Conservation (phyloP, 257 asterid genomes). For the Buddleja alternifolia region DNA sequence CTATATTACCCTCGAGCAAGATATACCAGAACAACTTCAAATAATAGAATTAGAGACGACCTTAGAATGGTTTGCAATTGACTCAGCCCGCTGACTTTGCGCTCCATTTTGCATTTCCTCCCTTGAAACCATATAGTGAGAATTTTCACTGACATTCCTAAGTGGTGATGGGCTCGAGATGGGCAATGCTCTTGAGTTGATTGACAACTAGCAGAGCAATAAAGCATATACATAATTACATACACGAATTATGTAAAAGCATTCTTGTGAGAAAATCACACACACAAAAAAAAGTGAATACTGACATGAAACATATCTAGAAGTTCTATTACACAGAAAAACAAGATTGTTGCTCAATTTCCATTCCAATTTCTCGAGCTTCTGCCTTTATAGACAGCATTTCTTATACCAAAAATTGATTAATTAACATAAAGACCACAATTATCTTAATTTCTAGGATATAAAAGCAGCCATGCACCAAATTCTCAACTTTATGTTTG, state of each 20-base stretch:
- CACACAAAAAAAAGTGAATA: background rate
- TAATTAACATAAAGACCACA: background rate
- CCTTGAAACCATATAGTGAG: conserved; percentile 23
- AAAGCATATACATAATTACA: too few species aligned
- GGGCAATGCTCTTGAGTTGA: conserved; percentile 23
- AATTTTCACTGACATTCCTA: conserved; percentile 25
- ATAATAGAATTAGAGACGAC: conserved; percentile 31
- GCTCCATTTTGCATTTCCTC: conserved; percentile 30
- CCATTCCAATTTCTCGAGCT: conserved; percentile 10
- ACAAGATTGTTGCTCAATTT: background rate
- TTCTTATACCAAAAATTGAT: background rate
- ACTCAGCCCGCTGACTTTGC: conserved; percentile 27
- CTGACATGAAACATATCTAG: background rate
- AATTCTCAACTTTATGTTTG: background rate
- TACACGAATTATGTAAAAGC: too few species aligned
- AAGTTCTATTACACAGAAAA: background rate
- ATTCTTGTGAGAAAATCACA: background rate
- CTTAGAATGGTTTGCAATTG: conserved; percentile 39
- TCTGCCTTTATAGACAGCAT: background rate
- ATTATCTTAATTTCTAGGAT: conserved; percentile 16
- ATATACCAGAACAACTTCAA: background rate
- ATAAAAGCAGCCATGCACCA: background rate
- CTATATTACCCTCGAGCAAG: conserved; percentile 28
- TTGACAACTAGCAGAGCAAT: conserved; percentile 30
- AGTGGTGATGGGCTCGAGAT: conserved; percentile 22